These are phyloP conservation scores for Stagonosporopsis vannaccii DNA, from an alignment of 2,329 filamentous ascomycete genomes.

Conservation along the genomic window DNA sequence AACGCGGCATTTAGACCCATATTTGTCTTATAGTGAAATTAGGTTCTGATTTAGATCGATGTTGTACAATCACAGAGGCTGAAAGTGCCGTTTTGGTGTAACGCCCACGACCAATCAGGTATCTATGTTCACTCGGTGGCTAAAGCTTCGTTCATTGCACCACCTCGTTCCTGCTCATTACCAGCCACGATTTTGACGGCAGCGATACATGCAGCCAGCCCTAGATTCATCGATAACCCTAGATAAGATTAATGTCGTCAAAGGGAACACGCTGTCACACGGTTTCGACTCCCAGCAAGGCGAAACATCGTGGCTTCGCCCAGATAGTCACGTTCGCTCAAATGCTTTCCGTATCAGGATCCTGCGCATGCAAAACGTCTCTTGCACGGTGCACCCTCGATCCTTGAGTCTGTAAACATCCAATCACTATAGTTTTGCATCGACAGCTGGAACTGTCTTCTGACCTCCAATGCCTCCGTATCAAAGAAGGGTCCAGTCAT, in stretches of 20 bases:
- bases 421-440: conserved; percentile 2
- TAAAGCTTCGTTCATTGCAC: conserved; percentile 17
- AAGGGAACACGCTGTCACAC: conserved; percentile 13
- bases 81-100: conserved; percentile 10
- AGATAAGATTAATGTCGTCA: conserved; percentile 11
- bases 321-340: conserved; percentile 5
- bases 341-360: conserved; percentile 7
- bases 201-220: conserved; percentile 7
- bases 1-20: conserved; percentile 2
- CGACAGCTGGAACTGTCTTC: conserved; percentile 3
- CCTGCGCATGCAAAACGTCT: conserved; percentile 12
- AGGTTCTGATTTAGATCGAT: conserved; percentile 3
- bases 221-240: conserved; percentile 7
- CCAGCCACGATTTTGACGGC: conserved; percentile 9
- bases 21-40: conserved; percentile 15
- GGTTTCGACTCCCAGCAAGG: conserved; percentile 1
- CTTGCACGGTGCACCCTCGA: not conserved
- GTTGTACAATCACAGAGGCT: conserved; percentile 15
- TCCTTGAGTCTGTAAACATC: not conserved
- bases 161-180: conserved; percentile 11
- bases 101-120: conserved; percentile 4
- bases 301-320: conserved; percentile 1
- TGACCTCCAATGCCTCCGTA: not conserved
- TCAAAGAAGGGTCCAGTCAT: conserved; percentile 11
- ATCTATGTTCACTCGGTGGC: not conserved